These are phyloP conservation scores for Candida sp. DNA, from an alignment of 1,139 yeast species.

Conservation along the genomic window DNA sequence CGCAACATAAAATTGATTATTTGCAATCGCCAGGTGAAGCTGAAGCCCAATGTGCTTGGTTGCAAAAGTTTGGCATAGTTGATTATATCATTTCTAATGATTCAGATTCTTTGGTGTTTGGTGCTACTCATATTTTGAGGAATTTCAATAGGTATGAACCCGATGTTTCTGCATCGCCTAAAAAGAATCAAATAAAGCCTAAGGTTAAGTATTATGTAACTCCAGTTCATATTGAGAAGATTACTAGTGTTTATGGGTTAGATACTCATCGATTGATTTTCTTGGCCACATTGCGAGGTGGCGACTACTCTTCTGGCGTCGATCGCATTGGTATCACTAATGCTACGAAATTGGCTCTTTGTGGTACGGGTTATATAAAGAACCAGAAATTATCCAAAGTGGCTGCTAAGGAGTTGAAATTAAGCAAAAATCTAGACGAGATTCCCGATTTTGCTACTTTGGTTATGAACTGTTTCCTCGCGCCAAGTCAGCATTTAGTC, in stretches of 20 bases:
- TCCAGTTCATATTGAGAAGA: slow-evolving; percentile 30
- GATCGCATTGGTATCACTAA: slow-evolving; percentile 48
- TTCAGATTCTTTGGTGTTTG: slow-evolving; percentile 70
- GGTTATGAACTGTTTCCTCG: slow-evolving; percentile 16
- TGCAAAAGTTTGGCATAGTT: slow-evolving; percentile 57
- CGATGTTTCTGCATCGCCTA: slow-evolving; percentile 38
- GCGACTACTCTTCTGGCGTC: slow-evolving; percentile 56
- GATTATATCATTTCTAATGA: slow-evolving; percentile 77
- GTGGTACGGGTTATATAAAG: slow-evolving; percentile 17
- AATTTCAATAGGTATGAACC: slow-evolving; percentile 46
- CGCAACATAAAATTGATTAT: slow-evolving; percentile 21
- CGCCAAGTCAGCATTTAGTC: slow-evolving; percentile 4
- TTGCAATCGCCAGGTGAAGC: slow-evolving; percentile 74
- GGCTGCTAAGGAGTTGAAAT: slow-evolving; percentile 1
- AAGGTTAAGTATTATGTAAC: slow-evolving; percentile 39
- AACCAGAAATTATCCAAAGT: slow-evolving; percentile 2
- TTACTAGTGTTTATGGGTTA: slow-evolving; percentile 30
- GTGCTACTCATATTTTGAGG: slow-evolving; percentile 58
- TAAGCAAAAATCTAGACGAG: not conserved
- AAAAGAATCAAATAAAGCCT: slow-evolving; percentile 8
- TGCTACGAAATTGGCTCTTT: slow-evolving; percentile 26
- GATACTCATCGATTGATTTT: slow-evolving; percentile 42
- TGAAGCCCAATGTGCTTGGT: slow-evolving; percentile 76
- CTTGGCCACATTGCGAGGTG: slow-evolving; percentile 55
- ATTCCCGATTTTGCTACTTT: slow-evolving; percentile 20